Base-by-base conservation (phyloP, 2,329 filamentous ascomycete genomes). In the Aureobasidium sp. region DNA sequence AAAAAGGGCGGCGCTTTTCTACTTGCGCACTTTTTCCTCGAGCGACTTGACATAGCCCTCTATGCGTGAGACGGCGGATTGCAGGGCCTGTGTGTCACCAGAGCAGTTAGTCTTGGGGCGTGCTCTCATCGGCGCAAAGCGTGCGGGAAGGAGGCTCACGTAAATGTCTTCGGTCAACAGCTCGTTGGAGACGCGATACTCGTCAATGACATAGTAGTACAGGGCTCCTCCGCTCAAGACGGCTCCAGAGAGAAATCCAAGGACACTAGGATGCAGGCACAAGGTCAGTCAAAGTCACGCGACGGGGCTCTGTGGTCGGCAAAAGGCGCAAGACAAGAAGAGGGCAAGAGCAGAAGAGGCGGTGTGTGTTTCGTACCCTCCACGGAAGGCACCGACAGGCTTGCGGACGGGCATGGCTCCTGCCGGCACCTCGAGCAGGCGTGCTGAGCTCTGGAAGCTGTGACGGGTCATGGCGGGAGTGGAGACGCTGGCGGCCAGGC, bases 81-180 rank as follows among this genome's bases (percentile, higher is more conserved):
- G 92, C 53, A 97, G 83, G 67, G 90, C 87, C 92, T 96, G 68
- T 17, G 4, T 37, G 22, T 48, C 29, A n/a, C n/a, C n/a, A 36
- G 14, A 25, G 14, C 29, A 11, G 22, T 57, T 39, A 57, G 53
- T 20, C 42, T 42, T 17, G 17, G 15, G 15, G 22, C 3, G 31
- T 14, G 17, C 48, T 37, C 48, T 45, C 15, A 5, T 5, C 3
- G 42, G 5, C 5, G 15, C 20, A 27, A 15, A 25, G 22, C 2
- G 22, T 25, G 25, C 6, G 8, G 2, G 6, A 15, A 15, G 41
- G 3, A 3, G 14, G 39, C 55, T 58, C 84, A 97, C 93, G 77
- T 93, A 93, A 75, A 97, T 96, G 77, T 97, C 93, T 78, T 96
- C 91, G 64, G 88, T 93, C 77, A 97, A 80, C 72, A 97, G 83